Conservation (phyloP, 176 grass and related monocot species). For the Guadua angustifolia region DNA sequence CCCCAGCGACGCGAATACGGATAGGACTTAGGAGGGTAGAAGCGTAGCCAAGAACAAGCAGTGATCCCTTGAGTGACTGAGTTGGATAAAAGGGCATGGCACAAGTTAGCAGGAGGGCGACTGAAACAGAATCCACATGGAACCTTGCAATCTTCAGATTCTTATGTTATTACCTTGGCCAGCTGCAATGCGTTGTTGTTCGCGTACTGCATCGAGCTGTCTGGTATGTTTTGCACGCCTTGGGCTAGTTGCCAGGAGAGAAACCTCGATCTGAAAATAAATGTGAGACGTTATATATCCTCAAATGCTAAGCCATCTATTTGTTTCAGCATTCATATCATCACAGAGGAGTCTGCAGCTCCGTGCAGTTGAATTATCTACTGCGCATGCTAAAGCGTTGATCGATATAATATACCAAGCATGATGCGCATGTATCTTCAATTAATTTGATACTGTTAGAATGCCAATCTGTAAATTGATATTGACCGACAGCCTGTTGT, state of each 20-base stretch:
- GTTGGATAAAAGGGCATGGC: constrained; percentile 8
- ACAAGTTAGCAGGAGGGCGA: constrained; percentile 16
- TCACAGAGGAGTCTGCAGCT: not conserved
- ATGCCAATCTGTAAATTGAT: not conserved
- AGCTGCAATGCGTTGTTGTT: constrained; percentile 59
- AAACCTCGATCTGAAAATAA: constrained; percentile 47
- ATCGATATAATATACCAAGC: not conserved
- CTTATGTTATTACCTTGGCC: constrained; percentile 56
- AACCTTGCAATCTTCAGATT: not conserved
- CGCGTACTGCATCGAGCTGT: constrained; percentile 57
- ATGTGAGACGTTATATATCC: not conserved
- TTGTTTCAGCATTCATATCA: not conserved
- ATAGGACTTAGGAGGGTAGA: constrained; percentile 62
- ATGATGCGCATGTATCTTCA: constrained; percentile 18
- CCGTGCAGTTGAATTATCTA: not conserved
- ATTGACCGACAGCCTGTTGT: not conserved
- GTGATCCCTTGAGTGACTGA: constrained; percentile 73
- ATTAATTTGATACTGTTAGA: not conserved
- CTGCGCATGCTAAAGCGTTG: not conserved
- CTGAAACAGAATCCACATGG: constrained; percentile 7
- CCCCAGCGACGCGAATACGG: constrained; percentile 50
- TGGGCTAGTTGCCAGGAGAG: constrained; percentile 80
- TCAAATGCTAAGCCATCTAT: not conserved
- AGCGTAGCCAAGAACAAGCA: constrained; percentile 69
- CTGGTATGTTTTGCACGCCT: constrained; percentile 72